A percentile compares a stretch with the other conserved stretches of the same genome.
Evolutionary conservation across 2,329 filamentous ascomycete species (phyloP).

Genomic region (Cladorrhinum sp.): DNA sequence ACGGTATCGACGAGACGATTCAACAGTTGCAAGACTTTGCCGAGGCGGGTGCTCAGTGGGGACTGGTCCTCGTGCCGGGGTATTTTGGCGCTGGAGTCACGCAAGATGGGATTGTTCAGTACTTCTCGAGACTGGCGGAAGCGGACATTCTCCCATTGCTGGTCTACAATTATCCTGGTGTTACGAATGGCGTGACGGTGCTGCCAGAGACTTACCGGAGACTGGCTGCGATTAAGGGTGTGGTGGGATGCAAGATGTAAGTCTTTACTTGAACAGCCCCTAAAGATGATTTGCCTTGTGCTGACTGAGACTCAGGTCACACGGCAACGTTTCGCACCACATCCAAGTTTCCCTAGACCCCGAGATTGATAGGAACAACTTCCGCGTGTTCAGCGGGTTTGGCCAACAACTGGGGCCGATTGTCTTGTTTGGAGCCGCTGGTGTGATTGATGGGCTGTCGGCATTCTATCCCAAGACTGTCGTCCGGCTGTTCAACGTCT

Average conservation of each 20-base stretch:
- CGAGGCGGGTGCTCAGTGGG: slow-evolving; percentile 58
- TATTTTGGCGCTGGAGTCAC: slow-evolving; percentile 60
- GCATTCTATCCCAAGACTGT: slow-evolving; percentile 63
- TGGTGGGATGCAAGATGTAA: slow-evolving; percentile 64
- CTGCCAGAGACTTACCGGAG: slow-evolving; percentile 55
- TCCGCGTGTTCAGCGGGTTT: slow-evolving; percentile 63
- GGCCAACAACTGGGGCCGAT: slow-evolving; percentile 65
- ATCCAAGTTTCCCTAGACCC: slow-evolving; percentile 60
- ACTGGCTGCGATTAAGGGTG: slow-evolving; percentile 60
- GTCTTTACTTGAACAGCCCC: background rate
- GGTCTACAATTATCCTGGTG: slow-evolving; percentile 61
- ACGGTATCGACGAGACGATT: slow-evolving; percentile 55
- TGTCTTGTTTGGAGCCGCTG: slow-evolving; percentile 59
- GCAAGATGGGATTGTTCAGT: slow-evolving; percentile 58
- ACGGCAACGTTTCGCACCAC: slow-evolving; percentile 63
- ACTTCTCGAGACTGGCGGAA: slow-evolving; percentile 61
- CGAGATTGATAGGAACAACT: slow-evolving; percentile 57
- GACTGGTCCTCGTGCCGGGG: slow-evolving; percentile 60
- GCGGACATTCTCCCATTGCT: slow-evolving; percentile 57
- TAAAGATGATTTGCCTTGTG: background rate
- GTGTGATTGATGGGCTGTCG: slow-evolving; percentile 64
- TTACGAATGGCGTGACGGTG: slow-evolving; percentile 61
- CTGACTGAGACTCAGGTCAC: slow-evolving; percentile 39
- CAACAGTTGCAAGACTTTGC: slow-evolving; percentile 48
- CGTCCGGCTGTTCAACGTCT: slow-evolving; percentile 52